Evolutionary conservation across 2,329 filamentous ascomycete genomes (phyloP).

Genomic region (Penicillium sp.): DNA sequence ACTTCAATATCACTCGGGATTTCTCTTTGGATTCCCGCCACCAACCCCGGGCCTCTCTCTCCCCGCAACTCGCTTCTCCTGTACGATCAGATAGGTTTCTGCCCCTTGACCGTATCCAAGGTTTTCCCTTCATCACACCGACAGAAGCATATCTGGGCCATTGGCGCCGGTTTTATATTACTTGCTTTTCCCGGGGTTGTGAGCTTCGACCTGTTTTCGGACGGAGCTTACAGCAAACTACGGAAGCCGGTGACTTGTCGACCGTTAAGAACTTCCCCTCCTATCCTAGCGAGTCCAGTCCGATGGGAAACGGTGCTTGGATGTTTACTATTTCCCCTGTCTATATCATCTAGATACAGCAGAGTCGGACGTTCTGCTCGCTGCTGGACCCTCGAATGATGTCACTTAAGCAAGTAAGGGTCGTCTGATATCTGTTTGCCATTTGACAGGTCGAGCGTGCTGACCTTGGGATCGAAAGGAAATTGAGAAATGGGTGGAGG

Average conservation of each 20-base stretch:
- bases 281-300: constrained; percentile 1
- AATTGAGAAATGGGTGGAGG: constrained; percentile 97
- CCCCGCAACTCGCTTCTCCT: constrained; percentile 5
- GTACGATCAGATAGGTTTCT: not conserved
- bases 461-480: constrained; percentile 56
- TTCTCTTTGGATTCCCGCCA: not conserved
- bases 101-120: not conserved
- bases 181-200: constrained; percentile 8
- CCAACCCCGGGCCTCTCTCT: not conserved
- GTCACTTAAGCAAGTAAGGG: constrained; percentile 58
- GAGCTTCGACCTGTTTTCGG: not conserved
- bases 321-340: not conserved
- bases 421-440: not conserved
- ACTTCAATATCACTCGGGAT: not conserved
- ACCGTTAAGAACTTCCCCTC: too few relatives aligned
- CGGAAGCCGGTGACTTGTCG: too few relatives aligned
- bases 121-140: constrained; percentile 14
- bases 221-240: not conserved
- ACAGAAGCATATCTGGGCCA: constrained; percentile 3
- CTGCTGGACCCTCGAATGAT: constrained; percentile 34
- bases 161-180: constrained; percentile 16
- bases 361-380: not conserved
- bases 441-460: constrained; percentile 7
- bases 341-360: constrained; percentile 1
- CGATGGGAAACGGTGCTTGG: constrained; percentile 7